Base-by-base conservation (phyloP, 495 filamentous ascomycete genomes). In the Talaromyces adpressus region DNA sequence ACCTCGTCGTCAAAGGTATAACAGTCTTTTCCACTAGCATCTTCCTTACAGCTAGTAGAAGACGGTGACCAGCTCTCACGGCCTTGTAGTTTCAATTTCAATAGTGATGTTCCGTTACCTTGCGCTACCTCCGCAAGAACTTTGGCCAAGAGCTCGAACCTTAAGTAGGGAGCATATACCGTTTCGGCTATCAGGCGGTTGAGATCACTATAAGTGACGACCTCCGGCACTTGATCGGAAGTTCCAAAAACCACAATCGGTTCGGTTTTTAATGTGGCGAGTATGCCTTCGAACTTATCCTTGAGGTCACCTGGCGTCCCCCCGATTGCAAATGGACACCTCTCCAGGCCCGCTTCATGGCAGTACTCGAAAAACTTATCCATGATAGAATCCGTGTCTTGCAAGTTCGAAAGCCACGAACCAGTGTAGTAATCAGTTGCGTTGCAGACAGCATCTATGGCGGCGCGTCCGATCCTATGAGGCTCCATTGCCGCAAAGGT, bases 401-500 rank as follows among this genome's bases (percentile, higher is more conserved):
- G 64, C 3, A 79, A 65, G 54, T 75, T 78, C 25, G 63, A 72
- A 7, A 68, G 45, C 74, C 75, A 79, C 9, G 51, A 22, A 63
- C 77, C 63, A 22, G 34, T 32, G 63, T 68, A 67, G 62, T 72
- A 65, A 58, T 78, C 71, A 29, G 65, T 63, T 49, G 63, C 73
- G 65, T 91, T 69, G 16, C 81, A 81, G 7, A 85, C 84, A 2
- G 77, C 84, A 59, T 87, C 84, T 6, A 87, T 71, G 3, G 85
- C 68, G 27, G 76, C 67, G 7, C 83, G 77, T 4, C 70, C 67
- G 14, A 86, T 69, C 29, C 82, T 79, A 54, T 83, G 73, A 0
- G 84, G 84, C 34, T 76, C 82, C 68, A 86, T 79, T 1, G 81
- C 75, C 2, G 81, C 80, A 64, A 84, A 83, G 2, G 78, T 82